Base-by-base conservation (phyloP, 2,329 filamentous ascomycete species). In the Penicillium sp. region DNA sequence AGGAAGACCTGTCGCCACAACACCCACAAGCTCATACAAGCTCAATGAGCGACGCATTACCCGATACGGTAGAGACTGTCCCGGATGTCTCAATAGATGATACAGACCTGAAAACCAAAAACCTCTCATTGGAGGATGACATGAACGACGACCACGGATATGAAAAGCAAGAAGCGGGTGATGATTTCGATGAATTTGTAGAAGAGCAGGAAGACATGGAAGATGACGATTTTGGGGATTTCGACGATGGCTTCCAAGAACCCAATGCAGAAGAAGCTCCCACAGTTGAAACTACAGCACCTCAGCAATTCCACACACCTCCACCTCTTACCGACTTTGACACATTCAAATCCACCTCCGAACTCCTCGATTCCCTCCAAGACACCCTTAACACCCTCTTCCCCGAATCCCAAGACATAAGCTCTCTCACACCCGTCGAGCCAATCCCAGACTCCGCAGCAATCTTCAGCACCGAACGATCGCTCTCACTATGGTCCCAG, bases 401-500 rank as follows among this genome's bases (percentile, higher is more conserved):
- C 62, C 78, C 76, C 54, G 63, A 65, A 42, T 73, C 77, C 22
- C 71, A 72, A 67, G 60, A 74, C 47, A 55, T 73, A 45, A 58
- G 67, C 47, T 69, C 69, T 35, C 61, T 75, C 45, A 65, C 73
- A 29, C 61, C 69, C 18, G 62, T 76, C 54, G 72, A 78, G 55
- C 69, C 76, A 20, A 74, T 79, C 51, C 66, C 70, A 47, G 71
- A 76, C 65, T 69, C 73, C 50, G 74, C 77, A 37, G 72, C 88
- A 43, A 83, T 91, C 49, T 94, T 97, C 74, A 85, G 90, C 53
- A 95, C 90, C 39, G 88, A 92, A 50, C 86, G 92, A 56, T 95
- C 90, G 59, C 87, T 90, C 54, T 97, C 94, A 0, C 81, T 99
- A 34, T 99, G 94, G 94, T 92, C 92, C 39, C 94, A 99, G 77